phyloP scores from a whole-genome alignment of 2,329 filamentous ascomycete species.

The Penicillium hesseltinei region DNA sequence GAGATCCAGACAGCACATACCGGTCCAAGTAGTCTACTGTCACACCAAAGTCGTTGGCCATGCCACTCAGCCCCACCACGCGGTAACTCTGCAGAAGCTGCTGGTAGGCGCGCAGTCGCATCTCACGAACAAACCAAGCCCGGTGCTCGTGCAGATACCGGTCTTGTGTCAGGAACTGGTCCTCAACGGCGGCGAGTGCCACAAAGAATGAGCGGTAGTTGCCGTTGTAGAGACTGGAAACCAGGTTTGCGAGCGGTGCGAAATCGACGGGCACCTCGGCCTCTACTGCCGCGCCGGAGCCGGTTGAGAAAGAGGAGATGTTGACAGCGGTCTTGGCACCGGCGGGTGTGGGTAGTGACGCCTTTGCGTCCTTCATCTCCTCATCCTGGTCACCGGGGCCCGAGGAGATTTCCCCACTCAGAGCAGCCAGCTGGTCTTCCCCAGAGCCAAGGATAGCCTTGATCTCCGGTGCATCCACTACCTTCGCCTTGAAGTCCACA shows the following conservation, averaged over 20 bases:
- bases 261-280: slow-evolving; percentile 84
- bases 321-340: slow-evolving; percentile 75
- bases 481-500: slow-evolving; percentile 98
- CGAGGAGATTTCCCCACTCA: slow-evolving; percentile 76
- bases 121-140: slow-evolving; percentile 96
- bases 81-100: slow-evolving; percentile 97
- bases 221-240: slow-evolving; percentile 87
- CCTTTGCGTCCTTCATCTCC: slow-evolving; percentile 65
- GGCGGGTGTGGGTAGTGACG: slow-evolving; percentile 51
- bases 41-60: slow-evolving; percentile 96
- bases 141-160: slow-evolving; percentile 95
- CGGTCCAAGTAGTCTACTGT: slow-evolving; percentile 94
- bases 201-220: slow-evolving; percentile 94
- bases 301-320: slow-evolving; percentile 75
- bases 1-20: slow-evolving; percentile 51
- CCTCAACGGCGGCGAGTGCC: slow-evolving; percentile 84
- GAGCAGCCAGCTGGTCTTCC: slow-evolving; percentile 80
- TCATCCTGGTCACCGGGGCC: slow-evolving; percentile 75
- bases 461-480: slow-evolving; percentile 97
- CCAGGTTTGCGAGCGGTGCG: slow-evolving; percentile 78
- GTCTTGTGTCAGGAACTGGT: slow-evolving; percentile 89
- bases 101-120: slow-evolving; percentile 93
- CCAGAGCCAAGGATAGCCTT: slow-evolving; percentile 91
- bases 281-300: slow-evolving; percentile 65
- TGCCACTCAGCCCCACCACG: slow-evolving; percentile 92